phyloP scores from a whole-genome alignment of 2,329 filamentous ascomycete species.

The Epichloe elymi region DNA sequence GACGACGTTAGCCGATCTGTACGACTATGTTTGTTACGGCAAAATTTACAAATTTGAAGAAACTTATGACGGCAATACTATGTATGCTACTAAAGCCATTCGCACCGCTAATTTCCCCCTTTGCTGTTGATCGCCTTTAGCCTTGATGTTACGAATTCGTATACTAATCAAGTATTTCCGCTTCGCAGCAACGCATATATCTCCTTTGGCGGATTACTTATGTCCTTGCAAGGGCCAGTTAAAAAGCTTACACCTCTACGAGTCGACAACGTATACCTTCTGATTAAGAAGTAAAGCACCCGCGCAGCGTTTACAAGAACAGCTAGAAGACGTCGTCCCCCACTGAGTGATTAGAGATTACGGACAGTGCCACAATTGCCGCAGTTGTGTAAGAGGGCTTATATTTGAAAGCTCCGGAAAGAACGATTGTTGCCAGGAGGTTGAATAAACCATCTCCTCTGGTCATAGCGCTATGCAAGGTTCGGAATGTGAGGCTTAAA shows the following conservation, averaged over 20 bases:
- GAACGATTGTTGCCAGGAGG: neutral
- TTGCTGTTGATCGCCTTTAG: neutral
- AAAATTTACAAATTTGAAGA: conserved; percentile 87
- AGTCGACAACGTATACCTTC: conserved; percentile 86
- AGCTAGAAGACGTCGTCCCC: neutral
- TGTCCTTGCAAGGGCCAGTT: conserved; percentile 86
- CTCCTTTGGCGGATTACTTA: conserved; percentile 82
- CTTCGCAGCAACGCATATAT: conserved; percentile 70
- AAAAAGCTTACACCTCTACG: conserved; percentile 85
- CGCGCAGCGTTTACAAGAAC: neutral
- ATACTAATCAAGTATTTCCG: conserved; percentile 1
- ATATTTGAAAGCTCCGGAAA: neutral
- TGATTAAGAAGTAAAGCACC: conserved; percentile 61
- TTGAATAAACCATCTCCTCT: neutral
- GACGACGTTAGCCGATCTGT: conserved; percentile 60
- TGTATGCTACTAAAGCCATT: conserved; percentile 37
- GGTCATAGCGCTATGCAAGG: neutral
- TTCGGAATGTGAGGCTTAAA: neutral
- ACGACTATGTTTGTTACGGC: conserved; percentile 77
- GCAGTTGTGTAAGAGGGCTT: neutral
- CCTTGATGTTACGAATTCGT: neutral
- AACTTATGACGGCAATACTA: conserved; percentile 62
- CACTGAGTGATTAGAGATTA: neutral
- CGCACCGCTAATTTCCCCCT: neutral
- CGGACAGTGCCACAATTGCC: neutral